Base-by-base conservation (phyloP, 2,329 filamentous ascomycete genomes). In the Fusarium nematophilum region DNA sequence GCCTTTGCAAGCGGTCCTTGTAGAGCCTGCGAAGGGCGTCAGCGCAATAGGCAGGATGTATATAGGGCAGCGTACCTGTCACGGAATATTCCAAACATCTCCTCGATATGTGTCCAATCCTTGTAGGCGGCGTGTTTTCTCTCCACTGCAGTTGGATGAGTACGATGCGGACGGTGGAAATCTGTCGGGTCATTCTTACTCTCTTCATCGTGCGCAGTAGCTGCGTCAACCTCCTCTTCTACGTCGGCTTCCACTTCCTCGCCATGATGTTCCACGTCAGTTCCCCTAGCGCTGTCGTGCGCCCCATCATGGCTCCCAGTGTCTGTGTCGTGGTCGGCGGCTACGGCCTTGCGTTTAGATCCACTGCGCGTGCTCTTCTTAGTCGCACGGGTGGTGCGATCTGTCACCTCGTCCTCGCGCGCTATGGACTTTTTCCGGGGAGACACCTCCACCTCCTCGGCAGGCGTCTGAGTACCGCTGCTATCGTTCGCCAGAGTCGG, bases 21-120 rank as follows among this genome's bases (percentile, higher is more conserved):
- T 93, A 95, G 34, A 97, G 84, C 64, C 93, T 96, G 68, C 38
- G 9, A 48, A 15, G 15, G 14, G 29, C 14, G 49, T 73, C 45
- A 73, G 61, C 29, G 73, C 10, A 21, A 33, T 14, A 27, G 9
- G 11, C 10, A 46, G 38, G 11, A 7, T 13, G 23, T 15, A 14
- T 17, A 21, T n/a, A 27, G n/a, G 5, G 21, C 11, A 25, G 76
- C 82, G 67, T 72, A 91, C 89, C 87, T 89, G 62, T 93, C 93
- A 69, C 93, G 86, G 70, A 98, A 91, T 14, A 90, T 85, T 55
- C 89, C 87, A 77, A 99, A 99, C 71, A 95, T 91, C 73, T 90
- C 90, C 73, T 98, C 94, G 36, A 99, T 90, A 14, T 86, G 85
- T 14, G 86, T 83, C 67, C 97, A 84, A 64, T 92, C 87, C 51